A percentile compares a stretch with the other conserved stretches of the same genome.
Conservation (phyloP, 306 rosid species). For the Cicer pinnatifidum region DNA sequence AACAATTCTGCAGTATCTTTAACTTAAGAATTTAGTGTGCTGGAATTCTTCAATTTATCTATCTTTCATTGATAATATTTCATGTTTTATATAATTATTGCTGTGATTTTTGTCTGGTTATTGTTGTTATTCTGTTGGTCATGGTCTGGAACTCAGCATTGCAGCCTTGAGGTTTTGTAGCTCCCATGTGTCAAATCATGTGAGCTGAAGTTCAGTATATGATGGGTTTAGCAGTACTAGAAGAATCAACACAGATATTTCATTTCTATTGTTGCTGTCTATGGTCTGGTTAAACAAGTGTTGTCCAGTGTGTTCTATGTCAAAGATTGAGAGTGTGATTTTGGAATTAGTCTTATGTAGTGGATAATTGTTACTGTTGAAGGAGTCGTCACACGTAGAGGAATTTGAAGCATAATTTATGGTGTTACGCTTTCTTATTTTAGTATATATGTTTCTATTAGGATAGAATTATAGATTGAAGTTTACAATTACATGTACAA, state of each 20-base stretch:
- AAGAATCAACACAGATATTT: slow-evolving; percentile 17
- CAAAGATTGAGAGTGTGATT: slow-evolving; percentile 41
- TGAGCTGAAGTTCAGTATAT: slow-evolving; percentile 42
- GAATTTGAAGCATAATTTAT: slow-evolving; percentile 37
- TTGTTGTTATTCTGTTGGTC: slow-evolving; percentile 30
- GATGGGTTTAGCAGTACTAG: slow-evolving; percentile 28
- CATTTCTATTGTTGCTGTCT: slow-evolving; percentile 22
- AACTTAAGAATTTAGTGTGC: slow-evolving; percentile 37
- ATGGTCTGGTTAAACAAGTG: slow-evolving; percentile 24
- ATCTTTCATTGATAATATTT: slow-evolving; percentile 38
- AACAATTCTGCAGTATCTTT: slow-evolving; percentile 45
- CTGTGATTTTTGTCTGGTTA: slow-evolving; percentile 33
- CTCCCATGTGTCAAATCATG: slow-evolving; percentile 26
- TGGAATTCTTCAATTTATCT: slow-evolving; percentile 38
- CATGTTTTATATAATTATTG: slow-evolving; percentile 26
- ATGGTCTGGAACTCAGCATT: slow-evolving; percentile 37
- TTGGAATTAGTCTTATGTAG: slow-evolving; percentile 23
- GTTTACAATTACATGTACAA: slow-evolving; percentile 19
- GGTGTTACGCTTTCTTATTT: slow-evolving; percentile 34
- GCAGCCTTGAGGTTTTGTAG: slow-evolving; percentile 20
- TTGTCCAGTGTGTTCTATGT: slow-evolving; percentile 36
- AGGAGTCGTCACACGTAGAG: slow-evolving; percentile 28
- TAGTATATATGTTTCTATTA: slow-evolving; percentile 26
- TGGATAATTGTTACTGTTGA: slow-evolving; percentile 26
- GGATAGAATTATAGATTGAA: slow-evolving; percentile 38